Percentiles rank a stretch among this genome's conserved stretches.
Evolutionary conservation across 495 filamentous ascomycete species (phyloP).

Genomic region (Annulohypoxylon bovei): DNA sequence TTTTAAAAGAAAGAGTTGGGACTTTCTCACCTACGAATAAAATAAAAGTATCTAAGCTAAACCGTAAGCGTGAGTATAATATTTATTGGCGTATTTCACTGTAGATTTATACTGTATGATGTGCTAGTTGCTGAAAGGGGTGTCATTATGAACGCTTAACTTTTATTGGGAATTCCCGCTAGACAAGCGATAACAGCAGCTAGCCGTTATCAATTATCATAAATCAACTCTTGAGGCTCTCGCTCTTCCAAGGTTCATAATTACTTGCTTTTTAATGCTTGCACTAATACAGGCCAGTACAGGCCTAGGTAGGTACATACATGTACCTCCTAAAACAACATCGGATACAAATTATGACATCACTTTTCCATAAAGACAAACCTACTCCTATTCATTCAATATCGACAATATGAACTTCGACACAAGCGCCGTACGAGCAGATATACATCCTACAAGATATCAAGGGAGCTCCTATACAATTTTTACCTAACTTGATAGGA

Average conservation of each 20-base stretch:
- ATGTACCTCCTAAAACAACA: not conserved
- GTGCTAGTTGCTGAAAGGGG: constrained; percentile 18
- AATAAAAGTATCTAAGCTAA: not conserved
- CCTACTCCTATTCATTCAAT: not conserved
- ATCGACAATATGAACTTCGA: not conserved
- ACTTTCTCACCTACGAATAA: not conserved
- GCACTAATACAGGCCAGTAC: not conserved
- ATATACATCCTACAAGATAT: not conserved
- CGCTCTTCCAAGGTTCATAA: not conserved
- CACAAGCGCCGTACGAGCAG: not conserved
- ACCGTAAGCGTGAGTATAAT: not conserved
- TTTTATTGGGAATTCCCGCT: not conserved
- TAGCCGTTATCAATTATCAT: constrained; percentile 5
- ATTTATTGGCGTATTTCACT: not conserved
- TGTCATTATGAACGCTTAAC: constrained; percentile 4
- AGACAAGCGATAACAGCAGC: not conserved
- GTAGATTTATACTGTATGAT: constrained; percentile 14
- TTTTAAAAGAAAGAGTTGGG: not conserved
- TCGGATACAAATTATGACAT: constrained; percentile 4
- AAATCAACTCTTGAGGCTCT: constrained; percentile 7
- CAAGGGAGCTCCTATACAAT: not conserved
- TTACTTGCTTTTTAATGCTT: not conserved
- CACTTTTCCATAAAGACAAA: not conserved
- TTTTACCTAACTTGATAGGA: constrained; percentile 10
- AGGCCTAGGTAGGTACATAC: not conserved